A percentile compares a stretch with the other conserved stretches of the same genome.
Conservation (phyloP, 352 stramenopile species). For the Halophytophthora batemanensis region DNA sequence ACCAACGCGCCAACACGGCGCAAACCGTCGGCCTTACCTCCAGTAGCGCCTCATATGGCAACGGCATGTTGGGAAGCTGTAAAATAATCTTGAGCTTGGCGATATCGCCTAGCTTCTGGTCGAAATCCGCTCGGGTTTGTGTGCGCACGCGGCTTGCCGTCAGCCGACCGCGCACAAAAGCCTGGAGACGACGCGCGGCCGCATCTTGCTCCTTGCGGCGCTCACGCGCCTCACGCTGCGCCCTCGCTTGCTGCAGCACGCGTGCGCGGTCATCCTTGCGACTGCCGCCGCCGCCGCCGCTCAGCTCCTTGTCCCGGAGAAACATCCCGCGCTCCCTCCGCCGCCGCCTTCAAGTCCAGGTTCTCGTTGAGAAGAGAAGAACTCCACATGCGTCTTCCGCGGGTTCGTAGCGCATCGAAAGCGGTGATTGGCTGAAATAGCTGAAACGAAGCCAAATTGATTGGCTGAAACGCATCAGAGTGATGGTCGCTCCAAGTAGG, state of each 20-base stretch:
- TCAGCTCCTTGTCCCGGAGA: slow-evolving; percentile 46
- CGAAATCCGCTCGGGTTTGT: slow-evolving; percentile 30
- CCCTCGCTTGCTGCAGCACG: slow-evolving; percentile 52
- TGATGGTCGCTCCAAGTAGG: no score
- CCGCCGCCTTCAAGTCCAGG: no score
- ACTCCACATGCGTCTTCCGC: no score
- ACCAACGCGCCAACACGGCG: background rate
- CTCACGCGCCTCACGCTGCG: slow-evolving; percentile 40
- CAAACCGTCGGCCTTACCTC: slow-evolving; percentile 19
- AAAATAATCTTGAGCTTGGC: slow-evolving; percentile 48
- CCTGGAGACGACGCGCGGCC: slow-evolving; percentile 34
- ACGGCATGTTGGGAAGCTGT: slow-evolving; percentile 40
- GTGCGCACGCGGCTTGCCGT: slow-evolving; percentile 12
- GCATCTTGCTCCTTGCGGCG: slow-evolving; percentile 35
- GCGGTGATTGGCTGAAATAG: no score
- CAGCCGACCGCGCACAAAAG: slow-evolving; percentile 41
- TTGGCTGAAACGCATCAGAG: no score
- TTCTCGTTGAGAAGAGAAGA: no score
- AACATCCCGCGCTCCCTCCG: no score
- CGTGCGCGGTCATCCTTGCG: slow-evolving; percentile 35
- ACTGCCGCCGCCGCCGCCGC: slow-evolving; percentile 15
- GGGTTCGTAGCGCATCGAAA: no score
- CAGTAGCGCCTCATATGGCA: slow-evolving; percentile 50
- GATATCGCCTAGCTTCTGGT: slow-evolving; percentile 60
- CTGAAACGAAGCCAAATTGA: no score